These are phyloP conservation scores for Rossbeevera mucosa DNA, from an alignment of 768 basidiomycete species.

Conservation along the genomic window DNA sequence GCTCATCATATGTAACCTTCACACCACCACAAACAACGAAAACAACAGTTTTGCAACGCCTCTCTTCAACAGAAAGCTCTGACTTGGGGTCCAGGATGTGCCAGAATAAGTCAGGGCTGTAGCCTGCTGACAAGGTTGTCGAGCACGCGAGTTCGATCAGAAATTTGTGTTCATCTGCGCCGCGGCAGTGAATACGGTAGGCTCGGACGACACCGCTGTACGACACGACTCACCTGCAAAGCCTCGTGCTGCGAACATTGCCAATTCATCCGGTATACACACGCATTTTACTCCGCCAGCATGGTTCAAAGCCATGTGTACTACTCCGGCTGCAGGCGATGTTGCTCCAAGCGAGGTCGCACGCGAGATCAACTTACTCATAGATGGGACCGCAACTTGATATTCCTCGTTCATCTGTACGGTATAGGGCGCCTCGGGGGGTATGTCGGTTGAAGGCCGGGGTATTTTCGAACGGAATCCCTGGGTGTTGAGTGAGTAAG, in stretches of 20 bases:
- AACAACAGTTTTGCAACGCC: constrained; percentile 17
- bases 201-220: neutral
- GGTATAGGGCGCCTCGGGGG: constrained; percentile 34
- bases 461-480: constrained; percentile 32
- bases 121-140: constrained; percentile 63
- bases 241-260: constrained; percentile 52
- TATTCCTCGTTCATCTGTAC: constrained; percentile 40
- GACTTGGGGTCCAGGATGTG: constrained; percentile 26
- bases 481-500: constrained; percentile 52
- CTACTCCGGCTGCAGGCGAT: constrained; percentile 53
- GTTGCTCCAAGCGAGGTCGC: constrained; percentile 74
- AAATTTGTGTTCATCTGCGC: constrained; percentile 67
- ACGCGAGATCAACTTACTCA: constrained; percentile 53
- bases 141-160: constrained; percentile 73
- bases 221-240: constrained; percentile 51
- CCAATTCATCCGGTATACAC: constrained; percentile 62
- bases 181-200: neutral
- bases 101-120: constrained; percentile 52
- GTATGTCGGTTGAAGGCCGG: constrained; percentile 26
- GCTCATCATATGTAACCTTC: constrained; percentile 56
- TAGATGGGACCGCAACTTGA: constrained; percentile 52
- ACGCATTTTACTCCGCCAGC: constrained; percentile 53
- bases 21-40: constrained; percentile 43
- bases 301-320: constrained; percentile 62
- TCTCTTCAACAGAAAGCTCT: constrained; percentile 20